Conservation (phyloP, 306 rosid species). For the Trichosanthes cucumerina region DNA sequence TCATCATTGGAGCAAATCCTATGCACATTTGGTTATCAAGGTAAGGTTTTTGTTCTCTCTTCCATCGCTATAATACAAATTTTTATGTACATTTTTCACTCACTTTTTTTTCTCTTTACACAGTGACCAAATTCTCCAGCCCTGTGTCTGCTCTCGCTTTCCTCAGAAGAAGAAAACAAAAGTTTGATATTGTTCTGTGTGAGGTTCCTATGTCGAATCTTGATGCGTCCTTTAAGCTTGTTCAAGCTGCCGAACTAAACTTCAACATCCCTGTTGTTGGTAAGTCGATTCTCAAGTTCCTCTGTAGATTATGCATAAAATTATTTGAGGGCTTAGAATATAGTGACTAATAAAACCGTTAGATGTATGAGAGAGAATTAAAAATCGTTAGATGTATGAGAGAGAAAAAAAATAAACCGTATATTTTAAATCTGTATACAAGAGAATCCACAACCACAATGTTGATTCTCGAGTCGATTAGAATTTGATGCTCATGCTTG, state of each 20-base stretch:
- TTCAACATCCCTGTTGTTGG: neutral
- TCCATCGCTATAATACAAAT: too few relatives aligned
- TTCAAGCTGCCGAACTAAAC: neutral
- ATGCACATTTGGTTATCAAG: neutral
- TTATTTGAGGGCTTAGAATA: too few relatives aligned
- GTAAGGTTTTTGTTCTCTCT: neutral
- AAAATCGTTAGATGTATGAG: too few relatives aligned
- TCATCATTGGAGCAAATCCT: neutral
- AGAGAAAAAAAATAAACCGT: too few relatives aligned
- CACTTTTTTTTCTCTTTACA: neutral
- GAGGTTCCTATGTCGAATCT: neutral
- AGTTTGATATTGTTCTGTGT: neutral
- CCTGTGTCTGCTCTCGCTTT: neutral
- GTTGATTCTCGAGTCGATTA: too few relatives aligned
- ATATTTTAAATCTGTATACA: too few relatives aligned
- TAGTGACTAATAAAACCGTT: too few relatives aligned
- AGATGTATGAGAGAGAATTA: too few relatives aligned
- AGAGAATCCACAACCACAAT: too few relatives aligned
- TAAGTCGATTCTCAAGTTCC: too few relatives aligned
- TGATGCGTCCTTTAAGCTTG: neutral
- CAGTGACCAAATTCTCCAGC: neutral
- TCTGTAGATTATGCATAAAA: too few relatives aligned
- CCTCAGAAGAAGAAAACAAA: neutral
- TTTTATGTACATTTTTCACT: neutral
- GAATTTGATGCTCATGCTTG: too few relatives aligned